These are phyloP conservation scores for Tagetes patula DNA, from an alignment of 129 eudicot genomes.

Conservation along the genomic window DNA sequence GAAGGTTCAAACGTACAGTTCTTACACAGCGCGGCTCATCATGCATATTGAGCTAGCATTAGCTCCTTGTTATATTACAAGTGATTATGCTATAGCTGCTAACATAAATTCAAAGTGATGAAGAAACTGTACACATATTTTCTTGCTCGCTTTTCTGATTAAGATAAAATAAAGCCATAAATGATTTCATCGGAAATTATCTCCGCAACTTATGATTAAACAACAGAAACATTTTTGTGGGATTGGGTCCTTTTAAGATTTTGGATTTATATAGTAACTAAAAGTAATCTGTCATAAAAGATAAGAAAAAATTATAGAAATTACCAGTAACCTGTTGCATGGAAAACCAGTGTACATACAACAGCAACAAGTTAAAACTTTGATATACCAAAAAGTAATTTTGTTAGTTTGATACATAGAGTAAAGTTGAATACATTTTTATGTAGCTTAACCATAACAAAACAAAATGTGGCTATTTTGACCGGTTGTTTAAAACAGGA, in stretches of 20 bases:
- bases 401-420: background rate
- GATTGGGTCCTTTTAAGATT: background rate
- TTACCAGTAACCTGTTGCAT: background rate
- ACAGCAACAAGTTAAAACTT: background rate
- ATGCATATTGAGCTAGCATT: slow-evolving; percentile 1
- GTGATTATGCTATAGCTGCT: background rate
- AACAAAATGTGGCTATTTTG: background rate
- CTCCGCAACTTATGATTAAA: background rate
- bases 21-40: background rate
- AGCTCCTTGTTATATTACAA: background rate
- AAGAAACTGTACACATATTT: background rate
- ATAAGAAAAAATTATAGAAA: background rate
- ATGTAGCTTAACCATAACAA: background rate
- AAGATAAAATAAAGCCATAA: background rate
- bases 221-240: background rate
- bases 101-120: slow-evolving; percentile 17
- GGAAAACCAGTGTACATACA: background rate
- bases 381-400: background rate
- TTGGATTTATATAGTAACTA: background rate
- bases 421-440: background rate
- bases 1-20: background rate
- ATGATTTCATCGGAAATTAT: background rate
- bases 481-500: background rate
- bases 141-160: background rate
- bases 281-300: background rate